Percentiles rank a stretch among this genome's conserved stretches.
Evolutionary conservation across 371 early-diverging fungal genomes (phyloP).

Genomic region (Mucor irregularis): DNA sequence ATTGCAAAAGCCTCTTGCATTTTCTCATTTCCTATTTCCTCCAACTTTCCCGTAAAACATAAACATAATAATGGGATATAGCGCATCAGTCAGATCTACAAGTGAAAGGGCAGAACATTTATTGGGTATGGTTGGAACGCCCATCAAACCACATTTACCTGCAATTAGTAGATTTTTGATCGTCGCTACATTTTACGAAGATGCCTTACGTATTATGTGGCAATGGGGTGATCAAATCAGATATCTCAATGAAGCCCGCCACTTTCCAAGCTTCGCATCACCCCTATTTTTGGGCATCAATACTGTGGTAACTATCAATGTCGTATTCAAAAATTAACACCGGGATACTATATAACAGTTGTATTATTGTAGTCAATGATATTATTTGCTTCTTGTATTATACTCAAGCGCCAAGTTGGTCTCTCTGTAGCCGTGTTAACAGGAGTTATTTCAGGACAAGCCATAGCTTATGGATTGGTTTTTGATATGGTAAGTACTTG

Average conservation of each 20-base stretch:
- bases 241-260: slow-evolving; percentile 25
- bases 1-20: neutral
- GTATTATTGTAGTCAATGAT: slow-evolving; percentile 64
- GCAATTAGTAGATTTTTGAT: slow-evolving; percentile 31
- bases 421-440: slow-evolving; percentile 74
- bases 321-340: neutral
- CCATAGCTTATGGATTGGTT: slow-evolving; percentile 87
- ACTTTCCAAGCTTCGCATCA: slow-evolving; percentile 17
- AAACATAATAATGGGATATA: slow-evolving; percentile 1
- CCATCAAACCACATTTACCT: slow-evolving; percentile 66
- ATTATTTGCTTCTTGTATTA: slow-evolving; percentile 72
- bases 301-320: slow-evolving; percentile 50
- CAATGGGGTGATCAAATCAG: slow-evolving; percentile 35
- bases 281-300: slow-evolving; percentile 50
- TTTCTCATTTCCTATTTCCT: neutral
- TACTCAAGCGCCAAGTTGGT: slow-evolving; percentile 73
- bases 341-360: neutral
- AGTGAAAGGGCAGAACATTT: slow-evolving; percentile 69
- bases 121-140: slow-evolving; percentile 70
- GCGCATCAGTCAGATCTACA: slow-evolving; percentile 3
- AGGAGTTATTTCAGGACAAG: slow-evolving; percentile 75
- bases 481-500: slow-evolving; percentile 64
- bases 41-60: neutral
- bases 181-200: slow-evolving; percentile 42
- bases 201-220: slow-evolving; percentile 30